A percentile compares a stretch with the other conserved stretches of the same genome.
Conservation (phyloP, 2,329 filamentous ascomycete genomes). For the Seiridium unicorne region DNA sequence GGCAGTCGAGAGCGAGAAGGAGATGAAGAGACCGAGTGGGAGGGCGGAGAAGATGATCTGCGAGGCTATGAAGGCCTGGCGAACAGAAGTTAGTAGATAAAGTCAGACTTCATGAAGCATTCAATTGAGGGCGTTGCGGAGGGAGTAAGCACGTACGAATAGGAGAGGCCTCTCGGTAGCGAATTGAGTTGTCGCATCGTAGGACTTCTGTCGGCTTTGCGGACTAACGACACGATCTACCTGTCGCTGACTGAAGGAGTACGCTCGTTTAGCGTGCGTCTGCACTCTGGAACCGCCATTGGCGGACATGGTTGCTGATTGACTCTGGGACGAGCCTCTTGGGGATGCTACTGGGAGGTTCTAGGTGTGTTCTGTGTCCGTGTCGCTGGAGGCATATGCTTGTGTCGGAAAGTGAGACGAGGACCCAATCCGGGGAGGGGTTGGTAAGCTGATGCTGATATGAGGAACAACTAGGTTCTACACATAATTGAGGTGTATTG, state of each 20-base stretch:
- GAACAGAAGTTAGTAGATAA: not conserved
- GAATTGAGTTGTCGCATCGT: slow-evolving; percentile 53
- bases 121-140: not conserved
- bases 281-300: slow-evolving; percentile 22
- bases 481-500: not conserved
- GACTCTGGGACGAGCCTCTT: not conserved
- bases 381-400: too few species aligned
- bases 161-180: slow-evolving; percentile 65
- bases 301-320: slow-evolving; percentile 11
- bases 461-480: not conserved
- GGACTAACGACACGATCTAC: slow-evolving; percentile 57
- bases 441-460: not conserved
- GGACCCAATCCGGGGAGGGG: not conserved
- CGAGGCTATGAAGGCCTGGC: slow-evolving; percentile 64
- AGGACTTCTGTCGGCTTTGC: slow-evolving; percentile 55
- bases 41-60: slow-evolving; percentile 65
- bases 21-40: slow-evolving; percentile 66
- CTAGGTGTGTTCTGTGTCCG: too few species aligned
- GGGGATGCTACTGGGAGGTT: too few species aligned
- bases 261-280: slow-evolving; percentile 32
- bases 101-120: not conserved
- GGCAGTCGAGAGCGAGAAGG: slow-evolving; percentile 63
- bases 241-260: slow-evolving; percentile 40
- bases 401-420: too few species aligned
- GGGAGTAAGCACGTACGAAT: slow-evolving; percentile 50